phyloP scores from a whole-genome alignment of 106 monocot species.

The Acanthochlamys bracteata region DNA sequence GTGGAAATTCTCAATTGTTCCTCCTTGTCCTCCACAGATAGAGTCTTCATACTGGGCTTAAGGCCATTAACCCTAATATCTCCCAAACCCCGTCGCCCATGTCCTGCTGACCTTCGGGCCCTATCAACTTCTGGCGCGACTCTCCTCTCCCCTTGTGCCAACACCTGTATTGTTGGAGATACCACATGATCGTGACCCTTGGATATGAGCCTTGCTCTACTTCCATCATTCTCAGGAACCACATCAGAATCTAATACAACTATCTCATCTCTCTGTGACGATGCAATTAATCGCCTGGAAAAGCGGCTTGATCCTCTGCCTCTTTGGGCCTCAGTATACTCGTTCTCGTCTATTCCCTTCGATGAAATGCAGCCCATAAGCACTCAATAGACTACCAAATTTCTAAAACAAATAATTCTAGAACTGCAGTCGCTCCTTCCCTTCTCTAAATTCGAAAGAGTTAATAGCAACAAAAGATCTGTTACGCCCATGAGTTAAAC shows the following conservation, averaged over 20 bases:
- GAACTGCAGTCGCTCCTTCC: background rate
- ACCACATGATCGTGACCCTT: constrained; percentile 15
- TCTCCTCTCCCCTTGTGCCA: constrained; percentile 8
- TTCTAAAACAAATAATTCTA: background rate
- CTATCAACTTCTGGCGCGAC: background rate
- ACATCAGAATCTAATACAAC: background rate
- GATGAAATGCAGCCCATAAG: constrained; percentile 52
- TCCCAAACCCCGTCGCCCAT: constrained; percentile 17
- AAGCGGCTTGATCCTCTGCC: constrained; percentile 8
- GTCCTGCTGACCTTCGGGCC: background rate
- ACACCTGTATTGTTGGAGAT: background rate
- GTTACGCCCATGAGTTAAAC: too few relatives aligned
- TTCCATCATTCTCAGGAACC: constrained; percentile 1
- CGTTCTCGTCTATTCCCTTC: constrained; percentile 17
- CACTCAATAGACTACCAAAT: background rate
- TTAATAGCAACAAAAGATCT: too few relatives aligned
- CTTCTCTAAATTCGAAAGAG: background rate
- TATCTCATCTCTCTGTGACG: constrained; percentile 11
- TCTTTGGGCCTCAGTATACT: constrained; percentile 2
- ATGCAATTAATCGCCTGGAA: constrained; percentile 15
- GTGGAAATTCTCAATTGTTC: background rate
- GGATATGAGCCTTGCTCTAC: background rate
- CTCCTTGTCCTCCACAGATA: background rate
- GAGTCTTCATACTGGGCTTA: background rate
- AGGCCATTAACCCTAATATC: constrained; percentile 7